Evolutionary conservation across 495 filamentous ascomycete genomes (phyloP), one percentile per base, ranked within the genome.

Genomic region (Gamarada debralockiae): DNA sequence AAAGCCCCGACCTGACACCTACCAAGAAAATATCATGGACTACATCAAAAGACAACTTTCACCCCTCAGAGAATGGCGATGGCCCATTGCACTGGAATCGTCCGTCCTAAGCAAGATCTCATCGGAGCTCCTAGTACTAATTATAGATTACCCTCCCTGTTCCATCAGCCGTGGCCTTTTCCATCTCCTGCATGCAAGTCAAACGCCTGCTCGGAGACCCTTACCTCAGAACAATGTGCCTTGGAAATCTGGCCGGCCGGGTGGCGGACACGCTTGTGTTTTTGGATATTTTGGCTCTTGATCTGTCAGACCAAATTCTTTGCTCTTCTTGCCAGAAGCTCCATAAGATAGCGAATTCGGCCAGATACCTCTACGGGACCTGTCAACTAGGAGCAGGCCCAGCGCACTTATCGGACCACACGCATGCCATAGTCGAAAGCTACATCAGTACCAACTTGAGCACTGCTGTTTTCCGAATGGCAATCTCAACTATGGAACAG

Each of bases 111-210:
- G 29, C 40, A 53, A 15, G 9, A 14, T 46, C 38, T 31, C 50
- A 2, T 0, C 46, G 14, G 50, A 53, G 13, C 36, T 46, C 12
- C 42, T 46, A 14, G 4, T 37, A 45, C 21, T 15, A n/a, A 53
- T 53, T 18, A 45, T 45, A 23, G 50, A 38, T 29, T 38, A 53
- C 42, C 50, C 46, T 53, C 40, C 40, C 17, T 10, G 18, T 6
- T 33, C n/a, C 24, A 25, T 46, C 50, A 47, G 31, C 50, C 3
- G 40, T 47, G 27, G 50, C 50, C 3, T 53, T 53, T 36, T 37
- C 29, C 10, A 33, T 53, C 17, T 45, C 40, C 42, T 39, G 50
- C 40, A 46, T 37, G 25, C 41, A 53, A 3, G 4, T 53, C 42
- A 53, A 47, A 39, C 17, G 18, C 15, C 15, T 46, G 10, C 40